Percentiles rank a stretch among this genome's conserved stretches.
These are phyloP conservation scores for Penicillium odoratum DNA, from an alignment of 495 filamentous ascomycete species.

Conservation along the genomic window DNA sequence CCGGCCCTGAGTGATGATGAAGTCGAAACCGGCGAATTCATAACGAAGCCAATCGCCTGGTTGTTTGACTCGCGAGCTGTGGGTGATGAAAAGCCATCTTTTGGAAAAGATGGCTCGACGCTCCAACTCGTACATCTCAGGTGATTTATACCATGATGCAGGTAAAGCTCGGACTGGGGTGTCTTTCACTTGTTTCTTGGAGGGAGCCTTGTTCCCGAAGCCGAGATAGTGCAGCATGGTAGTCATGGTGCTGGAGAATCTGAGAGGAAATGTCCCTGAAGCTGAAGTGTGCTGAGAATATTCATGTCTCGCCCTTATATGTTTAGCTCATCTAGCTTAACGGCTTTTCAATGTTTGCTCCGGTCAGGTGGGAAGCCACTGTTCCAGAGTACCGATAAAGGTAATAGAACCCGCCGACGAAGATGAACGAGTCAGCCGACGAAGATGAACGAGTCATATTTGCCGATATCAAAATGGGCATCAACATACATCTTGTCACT, in stretches of 20 bases:
- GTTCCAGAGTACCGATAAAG: neutral
- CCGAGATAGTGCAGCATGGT: constrained; percentile 32
- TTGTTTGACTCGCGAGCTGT: constrained; percentile 45
- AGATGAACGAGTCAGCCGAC: neutral
- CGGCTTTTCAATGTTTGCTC: neutral
- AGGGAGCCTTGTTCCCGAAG: constrained; percentile 25
- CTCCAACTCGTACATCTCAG: constrained; percentile 52
- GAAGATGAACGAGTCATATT: neutral
- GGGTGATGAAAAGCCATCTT: constrained; percentile 52
- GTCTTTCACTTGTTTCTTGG: constrained; percentile 20
- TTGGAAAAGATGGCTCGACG: constrained; percentile 52
- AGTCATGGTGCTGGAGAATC: neutral
- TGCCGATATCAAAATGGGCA: neutral
- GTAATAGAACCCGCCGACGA: neutral
- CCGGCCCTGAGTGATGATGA: constrained; percentile 48
- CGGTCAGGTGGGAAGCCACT: neutral
- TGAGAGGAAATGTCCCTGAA: neutral
- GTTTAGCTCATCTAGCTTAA: neutral
- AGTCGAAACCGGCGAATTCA: constrained; percentile 49
- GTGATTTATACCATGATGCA: constrained; percentile 49
- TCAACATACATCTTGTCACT: neutral
- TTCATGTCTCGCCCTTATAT: neutral
- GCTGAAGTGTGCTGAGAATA: neutral
- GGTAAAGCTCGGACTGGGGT: constrained; percentile 40
- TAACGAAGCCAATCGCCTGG: constrained; percentile 49